A percentile compares a stretch with the other conserved stretches of the same genome.
phyloP scores from a whole-genome alignment of 768 basidiomycete genomes.

The Rickenella mellea region DNA sequence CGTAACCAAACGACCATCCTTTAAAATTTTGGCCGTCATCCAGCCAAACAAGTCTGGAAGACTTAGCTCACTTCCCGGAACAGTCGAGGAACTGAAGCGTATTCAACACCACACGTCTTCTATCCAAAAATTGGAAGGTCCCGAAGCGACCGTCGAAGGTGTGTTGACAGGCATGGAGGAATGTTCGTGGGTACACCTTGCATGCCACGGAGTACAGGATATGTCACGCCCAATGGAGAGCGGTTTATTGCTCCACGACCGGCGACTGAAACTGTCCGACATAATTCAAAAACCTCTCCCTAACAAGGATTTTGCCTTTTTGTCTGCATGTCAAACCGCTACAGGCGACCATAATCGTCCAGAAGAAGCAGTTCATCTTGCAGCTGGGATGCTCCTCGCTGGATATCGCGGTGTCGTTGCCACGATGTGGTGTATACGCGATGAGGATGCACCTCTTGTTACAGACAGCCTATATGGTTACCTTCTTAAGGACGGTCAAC shows the following conservation, averaged over 20 bases:
- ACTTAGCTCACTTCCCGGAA: slow-evolving; percentile 7
- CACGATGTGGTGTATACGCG: slow-evolving; percentile 24
- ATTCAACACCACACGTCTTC: background rate
- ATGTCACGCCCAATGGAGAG: slow-evolving; percentile 17
- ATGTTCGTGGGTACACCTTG: slow-evolving; percentile 19
- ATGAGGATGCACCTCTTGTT: slow-evolving; percentile 13
- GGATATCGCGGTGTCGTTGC: slow-evolving; percentile 25
- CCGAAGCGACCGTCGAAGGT: background rate
- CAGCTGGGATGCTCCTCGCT: slow-evolving; percentile 19
- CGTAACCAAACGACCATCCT: background rate
- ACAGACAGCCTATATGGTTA: slow-evolving; percentile 6
- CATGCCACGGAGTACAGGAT: slow-evolving; percentile 20
- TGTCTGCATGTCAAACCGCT: slow-evolving; percentile 21
- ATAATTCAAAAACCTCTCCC: slow-evolving; percentile 12
- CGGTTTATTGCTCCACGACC: slow-evolving; percentile 16
- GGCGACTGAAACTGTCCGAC: slow-evolving; percentile 13
- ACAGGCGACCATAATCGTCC: slow-evolving; percentile 14
- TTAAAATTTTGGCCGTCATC: slow-evolving; percentile 9
- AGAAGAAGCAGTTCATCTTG: slow-evolving; percentile 21
- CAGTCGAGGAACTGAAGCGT: slow-evolving; percentile 3
- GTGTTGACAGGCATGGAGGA: too few relatives aligned
- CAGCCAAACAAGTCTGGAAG: slow-evolving; percentile 13
- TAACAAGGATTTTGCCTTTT: slow-evolving; percentile 18
- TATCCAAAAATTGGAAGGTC: background rate
- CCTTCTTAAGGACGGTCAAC: background rate